Evolutionary conservation across 225 moss, liverwort and hornwort genomes (phyloP), one percentile per base, ranked within the genome.

Genomic region (Straminergon stramineum): DNA sequence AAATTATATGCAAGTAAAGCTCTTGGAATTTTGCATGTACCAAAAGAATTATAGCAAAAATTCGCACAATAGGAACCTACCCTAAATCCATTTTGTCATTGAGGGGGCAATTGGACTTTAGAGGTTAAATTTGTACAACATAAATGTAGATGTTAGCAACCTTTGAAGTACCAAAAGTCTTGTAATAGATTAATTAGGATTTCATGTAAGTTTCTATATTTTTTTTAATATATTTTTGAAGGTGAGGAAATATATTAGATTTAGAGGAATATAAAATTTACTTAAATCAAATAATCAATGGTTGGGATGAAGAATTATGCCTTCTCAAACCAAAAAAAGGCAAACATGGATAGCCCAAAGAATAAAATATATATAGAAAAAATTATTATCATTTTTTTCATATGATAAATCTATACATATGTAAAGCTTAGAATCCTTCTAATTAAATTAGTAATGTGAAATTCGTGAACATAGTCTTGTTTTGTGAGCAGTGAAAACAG

Each of bases 31-130:
- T 2, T 1, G 0, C 27, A 22, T 16, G 3, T 26, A n/a, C 3
- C 2, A 15, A 15, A 71, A 14, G 19, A 41, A 14, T 41, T 24
- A 1, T 1, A 73, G 0, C 1, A 27, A 5, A 43, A 27, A 9
- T 16, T 73, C 3, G 43, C 2, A 43, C 9, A 27, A 73, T 16
- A 43, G 16, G 17, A 73, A 3, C 9, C 28, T 43, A 43, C 1
- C 2, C 27, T 16, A 27, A 16, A 43, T 26, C 41, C 26, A 71
- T 15, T 41, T 71, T 71, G 9, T 41, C 1, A 15, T 48, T 48
- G 48, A 26, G 8, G 14, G 7, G 14, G 39, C 70, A 39, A 2
- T 39, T 7, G 13, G 23, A 39, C 4, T 70, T 39, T 70, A 24
- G 15, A 7, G 4, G 3, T 41, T 41, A 22, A 68, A 21, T 1